Base-by-base conservation (phyloP, 2,329 filamentous ascomycete species). In the Tolypocladium tropicale region DNA sequence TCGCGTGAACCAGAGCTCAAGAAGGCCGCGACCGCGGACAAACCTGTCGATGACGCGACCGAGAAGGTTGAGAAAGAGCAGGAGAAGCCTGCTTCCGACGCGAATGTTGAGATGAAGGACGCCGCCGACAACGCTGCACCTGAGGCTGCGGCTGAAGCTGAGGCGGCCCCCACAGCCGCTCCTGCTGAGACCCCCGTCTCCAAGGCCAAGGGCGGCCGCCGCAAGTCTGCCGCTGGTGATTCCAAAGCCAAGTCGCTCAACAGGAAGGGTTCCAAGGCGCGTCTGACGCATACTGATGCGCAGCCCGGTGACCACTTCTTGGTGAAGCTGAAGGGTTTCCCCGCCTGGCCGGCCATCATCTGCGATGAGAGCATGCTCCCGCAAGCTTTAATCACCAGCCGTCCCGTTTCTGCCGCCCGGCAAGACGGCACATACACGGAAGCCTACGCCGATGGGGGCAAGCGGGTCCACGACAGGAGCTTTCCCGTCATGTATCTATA, bases 361-460 rank as follows among this genome's bases (percentile, higher is more conserved):
- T 94, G 90, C 70, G 91, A 96, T 68, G 93, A 99, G 71, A 85
- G 87, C 59, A 97, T 99, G 86, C 84, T 99, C 23, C 93, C 94
- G 2, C 78, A 85, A 57, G 84, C 80, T 16, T 81, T 99, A 28
- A 74, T 95, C 55, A 88, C 81, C 65, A 82, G 81, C 50, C 87
- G 94, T 59, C 94, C 93, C 10, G 89, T 95, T 54, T 91, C 90
- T 49, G 91, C 93, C 25, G 85, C 83, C 64, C 84, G 88, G 57
- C 75, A 82, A 25, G 93, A 97, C 71, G 93, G 93, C 57, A 88
- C 87, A 43, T 96, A 94, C 70, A 85, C 89, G 55, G 89, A 91
- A 58, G 89, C 93, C 61, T 96, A 89, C 68, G 83, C 85, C 43
- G 91, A 96, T 65, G 92, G 88, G 58, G 93, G 89, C 64, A 94